Base-by-base conservation (phyloP, 140 eudicot species). In the Oenanthe javanica region DNA sequence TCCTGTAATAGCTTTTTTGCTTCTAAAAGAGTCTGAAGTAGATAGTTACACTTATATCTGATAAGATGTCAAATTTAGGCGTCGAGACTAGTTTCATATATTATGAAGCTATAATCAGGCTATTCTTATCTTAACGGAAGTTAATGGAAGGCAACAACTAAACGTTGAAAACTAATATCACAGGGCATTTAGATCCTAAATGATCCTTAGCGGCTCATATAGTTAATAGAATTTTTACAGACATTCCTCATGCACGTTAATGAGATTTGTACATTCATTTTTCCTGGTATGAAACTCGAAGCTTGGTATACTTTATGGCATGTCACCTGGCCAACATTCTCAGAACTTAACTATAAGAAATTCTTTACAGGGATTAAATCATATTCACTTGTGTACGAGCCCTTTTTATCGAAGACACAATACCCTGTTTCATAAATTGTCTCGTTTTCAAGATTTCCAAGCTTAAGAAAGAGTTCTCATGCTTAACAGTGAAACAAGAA, bases 91-190 rank as follows among this genome's bases (percentile, higher is more conserved):
- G 9, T 76, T 89, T 96, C 59, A 90, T 86, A 85, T 84, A 95
- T 79, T 86, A 85, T n/a, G 73, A 67, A 89, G 92, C 87, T 93
- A 96, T 13, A 92, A 97, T 9, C 93, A 93, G 70, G 90, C 89
- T 85, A 97, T 96, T 81, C 90, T 96, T 63, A 92, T 91, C 48
- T 97, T 93, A 45, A 93, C 97, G 42, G 93, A 89, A 88, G 87
- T 87, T 38, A 90, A 90, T 80, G 15, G 15, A 15, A 1, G 1
- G 21, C 14, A 54, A 4, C 15, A 12, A 54, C 15, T 54, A 54
- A 0, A 54, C n/a, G 3, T 54, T 6, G 50, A 6, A 47, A 47
- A 6, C 0, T 4, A 47, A 47, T 6, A 47, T 47, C 50, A 47
- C 50, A 48, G 51, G 13, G 11, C 36, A 48, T 48, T 1, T 6